These are phyloP conservation scores for Colletotrichum graminicola DNA, from an alignment of 2,329 filamentous ascomycete genomes.

Conservation along the genomic window DNA sequence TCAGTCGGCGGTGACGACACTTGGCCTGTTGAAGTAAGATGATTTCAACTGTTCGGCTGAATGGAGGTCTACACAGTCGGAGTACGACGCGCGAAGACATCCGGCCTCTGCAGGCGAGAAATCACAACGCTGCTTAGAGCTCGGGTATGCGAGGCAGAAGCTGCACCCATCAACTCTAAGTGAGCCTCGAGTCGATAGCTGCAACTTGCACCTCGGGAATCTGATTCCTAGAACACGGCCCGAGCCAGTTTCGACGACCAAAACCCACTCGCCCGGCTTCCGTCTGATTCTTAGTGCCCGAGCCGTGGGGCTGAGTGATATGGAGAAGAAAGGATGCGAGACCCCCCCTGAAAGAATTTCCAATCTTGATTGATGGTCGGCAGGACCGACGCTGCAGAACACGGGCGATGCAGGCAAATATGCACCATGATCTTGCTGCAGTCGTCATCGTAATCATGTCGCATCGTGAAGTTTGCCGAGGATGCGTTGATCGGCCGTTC, in stretches of 20 bases:
- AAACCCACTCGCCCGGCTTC: slow-evolving; percentile 1
- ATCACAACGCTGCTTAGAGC: slow-evolving; percentile 3
- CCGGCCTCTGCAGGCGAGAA: slow-evolving; percentile 4
- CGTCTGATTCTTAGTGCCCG: slow-evolving; percentile 23
- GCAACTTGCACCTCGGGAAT: slow-evolving; percentile 12
- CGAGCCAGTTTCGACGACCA: slow-evolving; percentile 30
- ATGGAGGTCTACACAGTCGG: slow-evolving; percentile 2
- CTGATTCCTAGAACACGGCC: slow-evolving; percentile 14
- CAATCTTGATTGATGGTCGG: neutral
- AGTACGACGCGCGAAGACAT: neutral
- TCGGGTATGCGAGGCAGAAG: slow-evolving; percentile 28
- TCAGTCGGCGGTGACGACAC: slow-evolving; percentile 31
- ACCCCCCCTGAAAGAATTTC: neutral
- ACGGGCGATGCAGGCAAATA: neutral
- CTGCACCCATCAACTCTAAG: neutral
- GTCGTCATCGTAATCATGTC: neutral
- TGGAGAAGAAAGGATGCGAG: slow-evolving; percentile 4
- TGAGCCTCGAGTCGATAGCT: slow-evolving; percentile 4
- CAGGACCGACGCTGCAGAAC: neutral
- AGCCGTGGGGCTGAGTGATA: slow-evolving; percentile 27
- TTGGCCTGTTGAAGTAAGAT: neutral
- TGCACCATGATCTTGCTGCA: neutral
- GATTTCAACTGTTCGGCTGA: slow-evolving; percentile 28
- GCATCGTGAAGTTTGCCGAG: neutral
- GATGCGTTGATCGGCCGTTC: too few species aligned